phyloP scores from a whole-genome alignment of 768 basidiomycete species.

The Suillus cothurnatus region DNA sequence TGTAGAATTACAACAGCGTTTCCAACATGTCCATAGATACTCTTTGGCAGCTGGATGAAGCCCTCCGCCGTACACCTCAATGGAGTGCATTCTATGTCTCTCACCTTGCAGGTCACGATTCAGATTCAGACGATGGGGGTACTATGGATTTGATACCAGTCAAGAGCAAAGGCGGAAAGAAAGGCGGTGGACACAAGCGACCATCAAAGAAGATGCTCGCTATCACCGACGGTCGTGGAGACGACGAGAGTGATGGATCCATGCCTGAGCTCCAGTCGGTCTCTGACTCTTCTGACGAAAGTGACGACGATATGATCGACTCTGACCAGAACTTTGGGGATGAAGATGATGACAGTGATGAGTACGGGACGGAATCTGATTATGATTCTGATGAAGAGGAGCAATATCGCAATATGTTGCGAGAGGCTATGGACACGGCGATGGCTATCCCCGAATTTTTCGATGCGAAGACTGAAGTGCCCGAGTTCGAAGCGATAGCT shows the following conservation, averaged over 20 bases:
- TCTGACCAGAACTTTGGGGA: constrained; percentile 35
- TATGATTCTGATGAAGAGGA: constrained; percentile 76
- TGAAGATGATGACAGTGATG: constrained; percentile 38
- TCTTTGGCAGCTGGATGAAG: constrained; percentile 63
- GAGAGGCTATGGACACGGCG: constrained; percentile 75
- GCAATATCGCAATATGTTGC: constrained; percentile 56
- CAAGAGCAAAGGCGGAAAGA: constrained; percentile 21
- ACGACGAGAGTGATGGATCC: constrained; percentile 48
- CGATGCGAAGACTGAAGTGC: constrained; percentile 47
- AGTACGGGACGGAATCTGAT: constrained; percentile 41
- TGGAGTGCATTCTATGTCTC: constrained; percentile 53
- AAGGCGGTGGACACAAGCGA: constrained; percentile 24
- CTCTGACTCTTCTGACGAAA: constrained; percentile 56
- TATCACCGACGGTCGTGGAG: constrained; percentile 46
- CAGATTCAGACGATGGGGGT: constrained; percentile 26
- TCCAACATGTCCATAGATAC: constrained; percentile 59
- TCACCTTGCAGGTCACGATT: constrained; percentile 19
- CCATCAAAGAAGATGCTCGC: constrained; percentile 45
- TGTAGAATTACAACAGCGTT: constrained; percentile 58
- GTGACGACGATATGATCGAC: constrained; percentile 36
- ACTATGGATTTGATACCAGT: constrained; percentile 4
- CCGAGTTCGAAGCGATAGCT: constrained; percentile 44
- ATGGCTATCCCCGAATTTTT: constrained; percentile 59
- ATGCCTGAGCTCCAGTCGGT: constrained; percentile 73
- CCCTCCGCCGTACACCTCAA: constrained; percentile 53